phyloP scores from a whole-genome alignment of 352 stramenopile genomes.

The Phytophthora pistaciae region DNA sequence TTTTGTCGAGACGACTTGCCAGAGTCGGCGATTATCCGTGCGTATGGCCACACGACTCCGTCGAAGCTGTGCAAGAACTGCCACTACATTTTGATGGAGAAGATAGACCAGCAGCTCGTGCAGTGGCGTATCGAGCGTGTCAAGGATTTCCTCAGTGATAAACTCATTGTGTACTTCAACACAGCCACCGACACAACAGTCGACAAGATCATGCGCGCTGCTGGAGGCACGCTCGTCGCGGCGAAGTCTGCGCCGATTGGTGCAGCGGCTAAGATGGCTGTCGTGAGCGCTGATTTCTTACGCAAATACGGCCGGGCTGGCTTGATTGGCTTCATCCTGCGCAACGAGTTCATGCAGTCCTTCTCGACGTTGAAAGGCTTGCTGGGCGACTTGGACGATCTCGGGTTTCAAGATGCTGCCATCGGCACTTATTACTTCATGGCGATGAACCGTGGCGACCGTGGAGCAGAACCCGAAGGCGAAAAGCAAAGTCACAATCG shows the following conservation, averaged over 20 bases:
- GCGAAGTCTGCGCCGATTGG: conserved; percentile 85
- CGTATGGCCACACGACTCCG: conserved; percentile 67
- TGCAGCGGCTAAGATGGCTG: conserved; percentile 83
- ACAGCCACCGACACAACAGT: conserved; percentile 81
- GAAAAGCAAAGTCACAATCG: conserved; percentile 69
- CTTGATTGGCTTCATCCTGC: conserved; percentile 84
- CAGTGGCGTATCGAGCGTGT: conserved; percentile 87
- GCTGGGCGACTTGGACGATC: conserved; percentile 80
- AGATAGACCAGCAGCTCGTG: conserved; percentile 80
- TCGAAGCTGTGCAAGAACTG: conserved; percentile 81
- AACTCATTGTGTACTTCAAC: conserved; percentile 82
- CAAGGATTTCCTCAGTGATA: conserved; percentile 74
- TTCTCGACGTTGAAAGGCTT: conserved; percentile 86
- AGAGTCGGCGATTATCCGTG: conserved; percentile 63
- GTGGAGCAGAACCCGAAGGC: conserved; percentile 70
- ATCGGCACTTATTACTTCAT: conserved; percentile 92
- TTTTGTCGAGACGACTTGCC: conserved; percentile 83
- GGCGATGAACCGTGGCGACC: conserved; percentile 87
- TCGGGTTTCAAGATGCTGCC: conserved; percentile 87
- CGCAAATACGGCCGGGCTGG: conserved; percentile 85
- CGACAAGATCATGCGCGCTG: conserved; percentile 87
- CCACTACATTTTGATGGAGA: conserved; percentile 74
- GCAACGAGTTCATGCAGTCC: conserved; percentile 91
- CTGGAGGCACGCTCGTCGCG: conserved; percentile 77
- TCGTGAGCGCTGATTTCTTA: conserved; percentile 88